Evolutionary conservation across 2,329 filamentous ascomycete genomes (phyloP).

Genomic region (Ilyonectria sp.): DNA sequence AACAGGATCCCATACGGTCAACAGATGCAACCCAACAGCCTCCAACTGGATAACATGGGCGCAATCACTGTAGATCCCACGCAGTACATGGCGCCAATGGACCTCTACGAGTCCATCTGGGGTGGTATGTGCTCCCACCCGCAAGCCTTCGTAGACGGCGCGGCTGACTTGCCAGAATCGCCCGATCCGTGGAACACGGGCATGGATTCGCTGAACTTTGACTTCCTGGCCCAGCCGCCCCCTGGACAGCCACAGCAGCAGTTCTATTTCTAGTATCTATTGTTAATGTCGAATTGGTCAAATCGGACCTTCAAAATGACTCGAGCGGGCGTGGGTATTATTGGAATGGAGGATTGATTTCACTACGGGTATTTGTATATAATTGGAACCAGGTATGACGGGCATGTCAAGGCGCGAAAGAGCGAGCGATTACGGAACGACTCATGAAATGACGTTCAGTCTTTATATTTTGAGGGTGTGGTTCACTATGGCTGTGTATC

Average conservation of each 20-base stretch:
- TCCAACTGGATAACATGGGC: slow-evolving; percentile 61
- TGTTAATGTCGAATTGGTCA: slow-evolving; percentile 8
- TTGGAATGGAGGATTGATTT: slow-evolving; percentile 6
- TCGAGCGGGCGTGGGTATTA: slow-evolving; percentile 8
- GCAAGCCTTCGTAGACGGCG: slow-evolving; percentile 5
- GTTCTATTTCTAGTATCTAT: slow-evolving; percentile 66
- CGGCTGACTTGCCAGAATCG: slow-evolving; percentile 62
- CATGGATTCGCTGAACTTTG: slow-evolving; percentile 72
- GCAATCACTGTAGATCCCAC: slow-evolving; percentile 70
- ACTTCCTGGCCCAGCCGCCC: slow-evolving; percentile 72
- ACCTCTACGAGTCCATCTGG: slow-evolving; percentile 78
- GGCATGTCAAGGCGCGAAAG: slow-evolving; percentile 26
- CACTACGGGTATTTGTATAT: slow-evolving; percentile 7
- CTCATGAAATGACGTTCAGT: slow-evolving; percentile 14
- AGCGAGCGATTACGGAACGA: slow-evolving; percentile 12
- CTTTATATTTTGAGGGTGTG: slow-evolving; percentile 20
- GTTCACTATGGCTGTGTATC: slow-evolving; percentile 17
- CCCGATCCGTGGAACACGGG: slow-evolving; percentile 72
- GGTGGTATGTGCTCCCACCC: slow-evolving; percentile 66
- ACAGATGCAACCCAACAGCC: slow-evolving; percentile 53
- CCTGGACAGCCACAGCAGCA: slow-evolving; percentile 72
- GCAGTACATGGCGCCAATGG: slow-evolving; percentile 76
- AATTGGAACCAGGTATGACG: slow-evolving; percentile 20
- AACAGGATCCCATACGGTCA: slow-evolving; percentile 56
- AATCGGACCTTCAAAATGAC: neutral